Base-by-base conservation (phyloP, 257 asterid genomes). In the Solanum pinnatisectum region DNA sequence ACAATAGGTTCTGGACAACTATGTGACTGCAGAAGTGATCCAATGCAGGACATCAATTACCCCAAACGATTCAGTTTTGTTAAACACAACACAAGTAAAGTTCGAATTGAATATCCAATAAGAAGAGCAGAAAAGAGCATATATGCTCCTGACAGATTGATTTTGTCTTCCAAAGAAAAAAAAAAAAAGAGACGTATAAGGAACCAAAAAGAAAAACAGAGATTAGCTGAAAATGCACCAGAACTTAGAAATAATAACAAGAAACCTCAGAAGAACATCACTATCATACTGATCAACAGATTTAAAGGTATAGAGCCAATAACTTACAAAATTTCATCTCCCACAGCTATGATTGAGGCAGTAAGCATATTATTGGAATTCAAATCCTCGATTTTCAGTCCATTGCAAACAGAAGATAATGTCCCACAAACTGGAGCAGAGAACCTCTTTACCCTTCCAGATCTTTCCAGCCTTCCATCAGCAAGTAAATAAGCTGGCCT, bases 381-480 rank as follows among this genome's bases (percentile, higher is more conserved):
- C 35, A 84, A 82, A 90, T 90, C 92, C 87, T 92, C 94, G 71
- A 76, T 82, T 87, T 89, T 90, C 87, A 94, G 63, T 83, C 98
- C 98, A 91, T 94, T 94, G 90, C 91, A 88, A 87, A 85, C 65
- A 82, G 92, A 89, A 77, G 93, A 87, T 25, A 89, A 77, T 77
- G 91, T 89, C 87, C 87, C 90, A 79, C 42, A 73, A 7, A n/a
- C 87, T 56, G 89, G 91, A 81, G 93, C 88, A 90, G 92, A 16
- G 42, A 77, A 74, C 89, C 91, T 96, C 90, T 93, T 97, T 83
- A 72, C 95, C 90, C 98, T 95, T 84, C 99, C 99, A 10, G 99
- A 96, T 92, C 99, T 93, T 92, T 97, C 99, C 90, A 94, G 89
- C 89, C 99, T 92, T 89, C 99, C 99, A 88, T 96, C 99, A 49